These are phyloP conservation scores for Scleroderma bovista DNA, from an alignment of 768 basidiomycete genomes.

Conservation along the genomic window DNA sequence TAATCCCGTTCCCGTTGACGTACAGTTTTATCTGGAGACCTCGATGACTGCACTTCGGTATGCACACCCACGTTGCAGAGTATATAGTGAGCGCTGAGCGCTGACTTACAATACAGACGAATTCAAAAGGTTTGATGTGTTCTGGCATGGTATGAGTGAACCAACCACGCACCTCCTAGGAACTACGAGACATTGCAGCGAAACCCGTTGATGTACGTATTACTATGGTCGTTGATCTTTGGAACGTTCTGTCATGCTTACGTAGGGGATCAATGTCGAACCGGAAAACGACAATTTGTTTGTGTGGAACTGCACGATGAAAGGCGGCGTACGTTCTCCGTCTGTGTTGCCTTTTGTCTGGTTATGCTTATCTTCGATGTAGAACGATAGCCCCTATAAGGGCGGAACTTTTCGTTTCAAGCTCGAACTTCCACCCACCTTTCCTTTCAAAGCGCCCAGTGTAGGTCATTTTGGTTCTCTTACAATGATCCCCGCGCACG, in stretches of 20 bases:
- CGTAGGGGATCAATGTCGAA: conserved; percentile 58
- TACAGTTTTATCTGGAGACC: too few relatives aligned
- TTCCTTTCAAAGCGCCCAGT: conserved; percentile 82
- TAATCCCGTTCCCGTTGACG: too few relatives aligned
- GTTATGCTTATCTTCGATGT: conserved; percentile 4
- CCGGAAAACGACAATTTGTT: conserved; percentile 68
- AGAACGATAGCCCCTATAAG: conserved; percentile 75
- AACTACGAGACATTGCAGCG: conserved; percentile 54
- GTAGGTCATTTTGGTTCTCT: conserved; percentile 34
- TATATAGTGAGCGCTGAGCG: neutral
- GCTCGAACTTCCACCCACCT: conserved; percentile 68
- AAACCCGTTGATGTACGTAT: conserved; percentile 60
- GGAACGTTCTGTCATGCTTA: conserved; percentile 8
- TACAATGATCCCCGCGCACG: conserved; percentile 1
- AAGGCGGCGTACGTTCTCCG: conserved; percentile 54
- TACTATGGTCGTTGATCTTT: conserved; percentile 7
- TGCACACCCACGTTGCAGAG: conserved; percentile 4
- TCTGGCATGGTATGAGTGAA: neutral
- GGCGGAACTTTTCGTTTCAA: conserved; percentile 75
- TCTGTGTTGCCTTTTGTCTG: conserved; percentile 1
- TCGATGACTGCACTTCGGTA: conserved; percentile 39
- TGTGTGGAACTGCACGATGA: conserved; percentile 73
- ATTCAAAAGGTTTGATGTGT: conserved; percentile 56
- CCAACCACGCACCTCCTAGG: conserved; percentile 37
- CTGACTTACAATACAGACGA: conserved; percentile 44